A percentile compares a stretch with the other conserved stretches of the same genome.
phyloP scores from a whole-genome alignment of 345 rosid genomes.

The Melaleuca alternifolia region DNA sequence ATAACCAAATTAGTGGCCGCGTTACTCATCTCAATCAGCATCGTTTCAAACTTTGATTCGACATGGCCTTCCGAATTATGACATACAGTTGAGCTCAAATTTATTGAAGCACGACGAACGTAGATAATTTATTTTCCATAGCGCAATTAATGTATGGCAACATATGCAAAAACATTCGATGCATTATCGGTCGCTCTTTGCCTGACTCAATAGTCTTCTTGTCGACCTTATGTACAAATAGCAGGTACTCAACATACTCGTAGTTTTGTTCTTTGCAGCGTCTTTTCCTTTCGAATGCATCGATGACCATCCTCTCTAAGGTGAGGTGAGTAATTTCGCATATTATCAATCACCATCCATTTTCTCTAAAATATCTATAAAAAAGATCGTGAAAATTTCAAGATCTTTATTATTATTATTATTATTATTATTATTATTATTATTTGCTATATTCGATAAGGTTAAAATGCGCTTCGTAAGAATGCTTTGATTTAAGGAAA shows the following conservation, averaged over 20 bases:
- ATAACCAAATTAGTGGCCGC: not conserved
- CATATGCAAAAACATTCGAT: not conserved
- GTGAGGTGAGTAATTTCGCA: not conserved
- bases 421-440: no score
- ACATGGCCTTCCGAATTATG: fast-evolving
- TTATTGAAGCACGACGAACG: fast-evolving
- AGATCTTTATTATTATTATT: no score
- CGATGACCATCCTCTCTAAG: no score
- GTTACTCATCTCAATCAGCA: fast-evolving
- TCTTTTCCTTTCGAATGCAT: no score
- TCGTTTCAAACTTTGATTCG: not conserved
- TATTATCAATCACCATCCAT: not conserved
- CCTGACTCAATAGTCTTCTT: not conserved
- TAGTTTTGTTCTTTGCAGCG: no score
- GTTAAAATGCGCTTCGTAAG: not conserved
- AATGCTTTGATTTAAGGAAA: not conserved
- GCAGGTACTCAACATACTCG: not conserved
- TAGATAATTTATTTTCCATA: not conserved
- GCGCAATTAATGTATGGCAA: not conserved
- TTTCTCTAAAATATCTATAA: not conserved
- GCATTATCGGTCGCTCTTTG: not conserved
- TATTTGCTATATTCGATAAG: not conserved
- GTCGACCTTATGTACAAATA: not conserved
- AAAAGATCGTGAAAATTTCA: not conserved
- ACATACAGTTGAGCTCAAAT: not conserved